phyloP scores from a whole-genome alignment of 2,329 filamentous ascomycete species.

The Alternaria atra region DNA sequence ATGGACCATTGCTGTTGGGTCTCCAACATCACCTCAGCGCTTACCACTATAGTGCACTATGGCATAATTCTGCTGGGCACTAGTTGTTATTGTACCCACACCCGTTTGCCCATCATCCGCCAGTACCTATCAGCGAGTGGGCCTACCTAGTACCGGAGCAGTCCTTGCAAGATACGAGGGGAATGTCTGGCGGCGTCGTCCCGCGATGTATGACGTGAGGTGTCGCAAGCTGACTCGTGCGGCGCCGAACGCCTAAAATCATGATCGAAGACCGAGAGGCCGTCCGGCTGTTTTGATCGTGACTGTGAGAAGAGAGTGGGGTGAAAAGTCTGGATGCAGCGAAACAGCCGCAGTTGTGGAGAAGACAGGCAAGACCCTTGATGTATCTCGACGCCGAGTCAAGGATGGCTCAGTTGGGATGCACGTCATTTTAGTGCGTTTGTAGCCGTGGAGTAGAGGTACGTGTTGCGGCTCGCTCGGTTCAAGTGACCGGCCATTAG shows the following conservation, averaged over 20 bases:
- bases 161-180: not conserved
- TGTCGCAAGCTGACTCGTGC: conserved; percentile 12
- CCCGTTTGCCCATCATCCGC: conserved; percentile 22
- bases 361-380: conserved; percentile 31
- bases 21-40: conserved; percentile 19
- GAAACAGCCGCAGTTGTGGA: conserved; percentile 25
- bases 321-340: conserved; percentile 25
- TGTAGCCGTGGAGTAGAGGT: conserved; percentile 26
- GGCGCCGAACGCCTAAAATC: conserved; percentile 12
- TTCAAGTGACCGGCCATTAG: conserved; percentile 24
- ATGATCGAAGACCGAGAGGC: conserved; percentile 5
- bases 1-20: conserved; percentile 22
- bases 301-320: conserved; percentile 22
- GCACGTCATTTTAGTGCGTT: conserved; percentile 37
- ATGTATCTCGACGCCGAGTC: conserved; percentile 15
- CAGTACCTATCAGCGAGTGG: conserved; percentile 5
- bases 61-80: conserved; percentile 24
- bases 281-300: conserved; percentile 10
- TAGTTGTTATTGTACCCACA: conserved; percentile 24
- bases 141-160: not conserved
- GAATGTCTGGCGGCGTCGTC: not conserved
- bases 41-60: conserved; percentile 13
- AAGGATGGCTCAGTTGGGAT: conserved; percentile 27
- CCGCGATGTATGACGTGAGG: conserved; percentile 1
- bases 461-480: conserved; percentile 26